A percentile compares a stretch with the other conserved stretches of the same genome.
Evolutionary conservation across 495 filamentous ascomycete species (phyloP).

Genomic region (Ramalina peruviana): DNA sequence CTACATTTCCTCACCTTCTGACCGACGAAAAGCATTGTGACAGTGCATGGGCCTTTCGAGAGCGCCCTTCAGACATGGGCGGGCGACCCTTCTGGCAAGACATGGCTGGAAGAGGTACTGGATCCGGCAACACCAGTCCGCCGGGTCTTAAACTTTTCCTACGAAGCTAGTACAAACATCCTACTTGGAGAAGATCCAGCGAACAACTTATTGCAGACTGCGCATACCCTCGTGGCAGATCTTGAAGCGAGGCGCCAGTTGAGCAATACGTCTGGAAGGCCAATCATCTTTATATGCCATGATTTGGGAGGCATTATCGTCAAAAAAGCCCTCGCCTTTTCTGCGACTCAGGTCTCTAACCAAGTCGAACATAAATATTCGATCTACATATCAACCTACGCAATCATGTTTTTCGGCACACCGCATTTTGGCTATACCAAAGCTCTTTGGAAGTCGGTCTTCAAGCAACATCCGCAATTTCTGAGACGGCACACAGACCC

Average conservation of each 20-base stretch:
- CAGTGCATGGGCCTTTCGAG: conserved; percentile 25
- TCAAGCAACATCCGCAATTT: background rate
- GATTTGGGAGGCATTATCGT: conserved; percentile 36
- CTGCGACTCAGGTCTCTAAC: conserved; percentile 10
- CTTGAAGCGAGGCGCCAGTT: conserved; percentile 20
- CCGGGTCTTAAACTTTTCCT: conserved; percentile 8
- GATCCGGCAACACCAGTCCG: background rate
- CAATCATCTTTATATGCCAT: conserved; percentile 32
- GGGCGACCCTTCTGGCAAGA: background rate
- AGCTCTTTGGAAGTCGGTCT: conserved; percentile 4
- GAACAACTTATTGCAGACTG: conserved; percentile 13
- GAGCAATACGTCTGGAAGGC: conserved; percentile 17
- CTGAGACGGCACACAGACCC: background rate
- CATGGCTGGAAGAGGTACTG: conserved; percentile 13
- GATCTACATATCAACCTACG: conserved; percentile 21
- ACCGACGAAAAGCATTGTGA: conserved; percentile 20
- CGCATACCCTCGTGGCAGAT: conserved; percentile 12
- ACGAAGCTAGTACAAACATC: conserved; percentile 2
- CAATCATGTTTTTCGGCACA: conserved; percentile 23
- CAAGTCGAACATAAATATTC: conserved; percentile 17
- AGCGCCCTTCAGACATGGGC: conserved; percentile 19
- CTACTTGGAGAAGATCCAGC: conserved; percentile 11
- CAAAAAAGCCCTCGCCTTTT: conserved; percentile 20
- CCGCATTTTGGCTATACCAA: conserved; percentile 15
- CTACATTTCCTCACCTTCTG: too few relatives aligned